These are phyloP conservation scores for Magnolia changhungtana DNA, from an alignment of 164 flowering plant genomes.

Conservation along the genomic window DNA sequence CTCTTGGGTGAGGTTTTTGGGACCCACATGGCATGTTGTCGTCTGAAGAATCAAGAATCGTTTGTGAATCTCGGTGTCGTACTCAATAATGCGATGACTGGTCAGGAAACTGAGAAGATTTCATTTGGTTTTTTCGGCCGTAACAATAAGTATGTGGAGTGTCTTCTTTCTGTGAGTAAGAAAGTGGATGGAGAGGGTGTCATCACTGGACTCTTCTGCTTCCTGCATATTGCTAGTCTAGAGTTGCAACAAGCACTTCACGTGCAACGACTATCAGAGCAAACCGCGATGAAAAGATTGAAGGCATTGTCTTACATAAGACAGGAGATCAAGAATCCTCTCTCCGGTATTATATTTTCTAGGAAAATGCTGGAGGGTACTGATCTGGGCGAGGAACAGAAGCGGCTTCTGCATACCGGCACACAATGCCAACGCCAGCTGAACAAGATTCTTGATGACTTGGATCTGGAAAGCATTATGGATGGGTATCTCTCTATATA, in stretches of 20 bases:
- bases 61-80: conserved; percentile 74
- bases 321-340: conserved; percentile 79
- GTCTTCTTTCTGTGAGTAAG: conserved; percentile 77
- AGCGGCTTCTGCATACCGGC: conserved; percentile 59
- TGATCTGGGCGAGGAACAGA: conserved; percentile 70
- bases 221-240: conserved; percentile 88
- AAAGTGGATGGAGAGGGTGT: conserved; percentile 70
- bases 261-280: conserved; percentile 73
- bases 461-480: conserved; percentile 80
- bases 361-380: conserved; percentile 76
- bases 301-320: conserved; percentile 73
- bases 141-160: conserved; percentile 72
- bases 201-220: conserved; percentile 89
- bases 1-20: conserved; percentile 93
- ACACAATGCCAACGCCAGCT: conserved; percentile 84
- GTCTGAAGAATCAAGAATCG: conserved; percentile 76
- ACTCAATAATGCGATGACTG: conserved; percentile 74
- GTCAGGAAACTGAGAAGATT: conserved; percentile 73
- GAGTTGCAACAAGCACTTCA: conserved; percentile 96
- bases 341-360: conserved; percentile 81
- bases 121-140: conserved; percentile 70
- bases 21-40: conserved; percentile 63
- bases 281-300: conserved; percentile 73
- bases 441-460: conserved; percentile 76
- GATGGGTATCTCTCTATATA: conserved; percentile 66